phyloP scores from a whole-genome alignment of 495 filamentous ascomycete species.

The Terfezia claveryi region DNA sequence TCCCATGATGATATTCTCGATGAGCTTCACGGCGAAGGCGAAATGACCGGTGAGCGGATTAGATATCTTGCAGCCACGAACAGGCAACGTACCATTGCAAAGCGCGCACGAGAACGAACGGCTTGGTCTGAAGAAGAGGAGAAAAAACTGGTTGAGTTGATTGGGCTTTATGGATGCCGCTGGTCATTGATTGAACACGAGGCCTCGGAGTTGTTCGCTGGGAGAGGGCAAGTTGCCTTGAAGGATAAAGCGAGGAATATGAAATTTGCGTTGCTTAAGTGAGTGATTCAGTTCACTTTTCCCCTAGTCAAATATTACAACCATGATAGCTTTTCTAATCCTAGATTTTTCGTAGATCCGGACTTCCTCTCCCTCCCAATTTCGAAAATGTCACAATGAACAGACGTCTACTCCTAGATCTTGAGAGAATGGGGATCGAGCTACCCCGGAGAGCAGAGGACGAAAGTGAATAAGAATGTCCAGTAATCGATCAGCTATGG shows the following conservation, averaged over 20 bases:
- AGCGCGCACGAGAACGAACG: slow-evolving; percentile 26
- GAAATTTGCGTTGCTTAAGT: slow-evolving; percentile 29
- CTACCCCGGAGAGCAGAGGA: too few species aligned
- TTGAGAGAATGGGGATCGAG: too few species aligned
- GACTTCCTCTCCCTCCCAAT: too few species aligned
- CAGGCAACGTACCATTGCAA: slow-evolving; percentile 3
- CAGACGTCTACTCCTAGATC: too few species aligned
- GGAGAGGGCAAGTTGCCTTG: slow-evolving; percentile 24
- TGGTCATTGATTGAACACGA: slow-evolving; percentile 7
- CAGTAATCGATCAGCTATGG: too few species aligned
- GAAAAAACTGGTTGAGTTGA: slow-evolving; percentile 31
- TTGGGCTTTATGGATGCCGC: slow-evolving; percentile 23
- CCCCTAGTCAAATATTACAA: too few species aligned
- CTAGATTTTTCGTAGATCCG: too few species aligned
- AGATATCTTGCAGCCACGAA: slow-evolving; percentile 1
- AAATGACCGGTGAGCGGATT: neutral
- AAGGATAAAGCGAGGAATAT: slow-evolving; percentile 33
- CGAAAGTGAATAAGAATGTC: too few species aligned
- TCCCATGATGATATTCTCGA: neutral
- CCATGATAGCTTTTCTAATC: too few species aligned
- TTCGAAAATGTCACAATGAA: too few species aligned
- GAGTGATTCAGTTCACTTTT: neutral
- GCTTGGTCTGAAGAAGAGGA: slow-evolving; percentile 23
- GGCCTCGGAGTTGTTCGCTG: slow-evolving; percentile 8
- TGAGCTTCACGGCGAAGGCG: neutral